Conservation (phyloP, 495 filamentous ascomycete species). For the Aspergillus biplanus region DNA sequence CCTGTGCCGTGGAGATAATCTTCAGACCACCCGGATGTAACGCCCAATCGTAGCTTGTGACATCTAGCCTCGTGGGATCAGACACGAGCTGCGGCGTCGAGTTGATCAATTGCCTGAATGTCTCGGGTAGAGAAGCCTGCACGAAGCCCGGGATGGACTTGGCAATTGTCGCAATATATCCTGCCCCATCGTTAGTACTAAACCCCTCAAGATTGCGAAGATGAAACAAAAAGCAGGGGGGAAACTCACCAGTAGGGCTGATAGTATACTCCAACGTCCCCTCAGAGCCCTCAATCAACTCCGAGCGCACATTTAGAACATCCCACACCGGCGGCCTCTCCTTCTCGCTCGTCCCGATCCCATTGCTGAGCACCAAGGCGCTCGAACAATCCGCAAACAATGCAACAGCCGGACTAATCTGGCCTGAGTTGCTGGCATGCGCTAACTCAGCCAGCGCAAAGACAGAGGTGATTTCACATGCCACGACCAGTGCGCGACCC, state of each 20-base stretch:
- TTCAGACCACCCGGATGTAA: conserved; percentile 10
- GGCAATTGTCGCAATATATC: neutral
- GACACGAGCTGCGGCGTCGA: neutral
- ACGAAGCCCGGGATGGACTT: neutral
- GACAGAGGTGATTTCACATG: conserved; percentile 7
- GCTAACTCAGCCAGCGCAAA: neutral
- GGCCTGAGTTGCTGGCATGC: neutral
- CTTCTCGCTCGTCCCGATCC: neutral
- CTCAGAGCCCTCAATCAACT: conserved; percentile 9
- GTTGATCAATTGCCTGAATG: neutral
- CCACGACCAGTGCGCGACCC: conserved; percentile 2
- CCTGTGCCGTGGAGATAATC: neutral
- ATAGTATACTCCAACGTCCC: conserved; percentile 1
- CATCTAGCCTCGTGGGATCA: neutral
- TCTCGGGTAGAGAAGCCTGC: neutral
- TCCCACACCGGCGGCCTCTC: conserved; percentile 1
- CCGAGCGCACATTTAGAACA: neutral
- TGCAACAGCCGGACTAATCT: neutral
- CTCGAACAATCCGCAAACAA: conserved; percentile 6
- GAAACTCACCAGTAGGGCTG: neutral
- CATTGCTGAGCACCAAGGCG: conserved; percentile 9
- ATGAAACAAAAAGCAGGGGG: neutral
- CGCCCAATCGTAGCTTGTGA: conserved; percentile 6
- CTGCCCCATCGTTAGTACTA: neutral
- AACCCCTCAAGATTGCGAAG: neutral